phyloP scores from a whole-genome alignment of 441 rosid genomes.

The Adansonia gregorii region DNA sequence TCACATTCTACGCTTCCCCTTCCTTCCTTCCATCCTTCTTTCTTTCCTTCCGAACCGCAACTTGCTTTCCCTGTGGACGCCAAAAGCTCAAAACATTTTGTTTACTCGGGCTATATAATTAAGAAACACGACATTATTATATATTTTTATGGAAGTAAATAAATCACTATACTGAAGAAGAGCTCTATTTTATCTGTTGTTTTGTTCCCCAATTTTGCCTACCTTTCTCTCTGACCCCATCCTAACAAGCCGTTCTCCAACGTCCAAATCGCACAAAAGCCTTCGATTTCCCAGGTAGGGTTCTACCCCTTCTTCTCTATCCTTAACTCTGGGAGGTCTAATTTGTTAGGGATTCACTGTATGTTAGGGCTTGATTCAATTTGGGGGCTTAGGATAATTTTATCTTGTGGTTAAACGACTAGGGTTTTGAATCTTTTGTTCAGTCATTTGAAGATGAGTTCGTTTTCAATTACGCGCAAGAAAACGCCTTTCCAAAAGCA shows the following conservation, averaged over 20 bases:
- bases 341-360: conserved; percentile 12
- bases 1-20: too few relatives aligned
- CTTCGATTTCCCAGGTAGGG: conserved; percentile 14
- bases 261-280: neutral
- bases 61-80: too few relatives aligned
- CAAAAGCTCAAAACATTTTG: too few relatives aligned
- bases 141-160: neutral
- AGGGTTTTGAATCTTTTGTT: conserved; percentile 16
- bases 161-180: conserved; percentile 8
- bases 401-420: neutral
- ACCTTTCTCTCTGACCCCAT: neutral
- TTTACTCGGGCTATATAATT: too few relatives aligned
- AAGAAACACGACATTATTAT: too few relatives aligned
- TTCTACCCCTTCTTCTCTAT: neutral
- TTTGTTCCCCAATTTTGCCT: neutral
- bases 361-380: conserved; percentile 8
- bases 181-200: neutral
- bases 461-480: conserved; percentile 90
- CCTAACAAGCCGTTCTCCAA: neutral
- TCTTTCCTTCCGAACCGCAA: too few relatives aligned
- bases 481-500: conserved; percentile 98
- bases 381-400: neutral
- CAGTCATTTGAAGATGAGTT: conserved; percentile 60
- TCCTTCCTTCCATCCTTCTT: too few relatives aligned
- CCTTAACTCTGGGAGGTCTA: neutral